Evolutionary conservation across 116 monocot species (phyloP).

Genomic region (Papilionanthe hybrid): DNA sequence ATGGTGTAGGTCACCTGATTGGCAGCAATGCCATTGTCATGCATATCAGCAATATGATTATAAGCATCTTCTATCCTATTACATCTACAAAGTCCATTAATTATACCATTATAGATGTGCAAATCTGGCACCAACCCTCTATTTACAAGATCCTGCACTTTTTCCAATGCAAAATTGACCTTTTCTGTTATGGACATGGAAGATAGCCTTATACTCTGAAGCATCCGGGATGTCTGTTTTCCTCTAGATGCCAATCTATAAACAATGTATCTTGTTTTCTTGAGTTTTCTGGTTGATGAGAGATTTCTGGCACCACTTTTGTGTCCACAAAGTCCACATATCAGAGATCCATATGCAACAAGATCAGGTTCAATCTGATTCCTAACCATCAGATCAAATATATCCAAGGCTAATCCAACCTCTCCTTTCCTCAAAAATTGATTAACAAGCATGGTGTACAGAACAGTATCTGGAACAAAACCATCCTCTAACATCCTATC

Average conservation of each 20-base stretch:
- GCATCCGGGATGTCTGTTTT: neutral
- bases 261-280: constrained; percentile 22
- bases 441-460: constrained; percentile 36
- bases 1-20: constrained; percentile 47
- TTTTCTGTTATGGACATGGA: constrained; percentile 10
- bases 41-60: constrained; percentile 18
- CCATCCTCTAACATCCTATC: constrained; percentile 37
- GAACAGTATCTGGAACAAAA: constrained; percentile 30
- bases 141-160: constrained; percentile 20
- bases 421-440: constrained; percentile 43
- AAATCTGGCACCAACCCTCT: constrained; percentile 28
- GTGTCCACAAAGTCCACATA: constrained; percentile 29
- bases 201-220: neutral
- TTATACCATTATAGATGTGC: constrained; percentile 34
- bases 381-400: constrained; percentile 31
- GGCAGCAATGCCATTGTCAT: constrained; percentile 20
- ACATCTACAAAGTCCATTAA: constrained; percentile 34
- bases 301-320: neutral
- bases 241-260: constrained; percentile 16
- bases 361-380: constrained; percentile 43
- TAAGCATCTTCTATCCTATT: constrained; percentile 33
- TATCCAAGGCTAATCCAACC: constrained; percentile 19
- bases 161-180: constrained; percentile 18
- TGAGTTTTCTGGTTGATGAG: constrained; percentile 14
- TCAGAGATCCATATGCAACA: constrained; percentile 26